phyloP scores from a whole-genome alignment of 192 early-diverging fungal genomes.

The Dissophora globulifera region DNA sequence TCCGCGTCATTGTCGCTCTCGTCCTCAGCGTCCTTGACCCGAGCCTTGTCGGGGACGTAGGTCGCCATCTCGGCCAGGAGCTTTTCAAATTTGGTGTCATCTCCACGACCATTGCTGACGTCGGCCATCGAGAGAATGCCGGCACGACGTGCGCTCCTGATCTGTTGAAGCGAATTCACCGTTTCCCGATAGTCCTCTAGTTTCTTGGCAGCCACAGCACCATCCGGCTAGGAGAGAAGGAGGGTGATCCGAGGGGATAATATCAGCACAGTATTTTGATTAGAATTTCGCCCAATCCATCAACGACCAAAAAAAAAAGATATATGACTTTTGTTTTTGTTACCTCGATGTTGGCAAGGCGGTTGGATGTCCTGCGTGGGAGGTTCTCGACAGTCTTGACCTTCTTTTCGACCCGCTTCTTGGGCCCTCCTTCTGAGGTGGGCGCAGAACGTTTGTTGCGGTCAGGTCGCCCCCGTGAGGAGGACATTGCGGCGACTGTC shows the following conservation, averaged over 20 bases:
- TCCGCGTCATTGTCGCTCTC: constrained; percentile 17
- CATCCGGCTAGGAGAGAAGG: constrained; percentile 9
- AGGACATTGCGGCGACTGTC: constrained; percentile 9
- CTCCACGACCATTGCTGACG: constrained; percentile 26
- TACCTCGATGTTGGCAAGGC: constrained; percentile 31
- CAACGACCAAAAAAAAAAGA: too few species aligned
- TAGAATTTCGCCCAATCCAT: too few species aligned
- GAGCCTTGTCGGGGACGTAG: constrained; percentile 47
- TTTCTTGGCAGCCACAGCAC: constrained; percentile 7
- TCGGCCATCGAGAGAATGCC: constrained; percentile 37
- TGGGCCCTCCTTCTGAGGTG: constrained; percentile 21
- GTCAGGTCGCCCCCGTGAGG: neutral
- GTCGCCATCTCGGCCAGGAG: constrained; percentile 27
- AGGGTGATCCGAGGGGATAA: neutral
- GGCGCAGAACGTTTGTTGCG: constrained; percentile 24
- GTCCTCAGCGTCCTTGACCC: constrained; percentile 36
- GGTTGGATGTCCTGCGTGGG: constrained; percentile 29
- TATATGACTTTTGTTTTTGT: neutral
- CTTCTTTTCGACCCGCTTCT: constrained; percentile 13
- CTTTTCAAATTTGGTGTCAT: constrained; percentile 15
- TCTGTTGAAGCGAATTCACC: neutral
- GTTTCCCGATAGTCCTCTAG: constrained; percentile 14
- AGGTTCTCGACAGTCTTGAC: constrained; percentile 15
- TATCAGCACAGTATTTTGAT: neutral
- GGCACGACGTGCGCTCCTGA: constrained; percentile 3